These are phyloP conservation scores for Tolypocladium ovalisporum DNA, from an alignment of 2,329 filamentous ascomycete genomes.

Conservation along the genomic window DNA sequence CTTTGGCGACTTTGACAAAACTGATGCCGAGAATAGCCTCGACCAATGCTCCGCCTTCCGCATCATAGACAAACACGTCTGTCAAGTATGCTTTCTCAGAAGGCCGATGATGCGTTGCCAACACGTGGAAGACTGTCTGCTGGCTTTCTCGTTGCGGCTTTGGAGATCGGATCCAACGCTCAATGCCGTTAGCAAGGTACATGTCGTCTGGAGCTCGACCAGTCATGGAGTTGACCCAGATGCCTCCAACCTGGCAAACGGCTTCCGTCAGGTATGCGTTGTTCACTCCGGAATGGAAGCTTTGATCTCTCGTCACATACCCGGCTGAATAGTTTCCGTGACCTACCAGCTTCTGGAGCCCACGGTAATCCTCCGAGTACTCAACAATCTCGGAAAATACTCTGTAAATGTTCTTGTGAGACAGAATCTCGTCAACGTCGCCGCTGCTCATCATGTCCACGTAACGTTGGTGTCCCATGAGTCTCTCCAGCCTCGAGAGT, in stretches of 20 bases:
- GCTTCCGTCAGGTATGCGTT: not conserved
- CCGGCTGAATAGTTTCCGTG: not conserved
- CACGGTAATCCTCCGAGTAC: not conserved
- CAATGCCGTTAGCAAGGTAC: not conserved
- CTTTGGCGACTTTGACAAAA: not conserved
- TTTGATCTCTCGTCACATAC: not conserved
- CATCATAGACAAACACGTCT: not conserved
- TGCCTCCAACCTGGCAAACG: not conserved
- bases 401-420: not conserved
- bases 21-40: not conserved
- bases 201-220: not conserved
- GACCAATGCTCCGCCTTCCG: not conserved
- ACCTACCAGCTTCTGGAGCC: not conserved
- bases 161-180: not conserved
- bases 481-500: conserved; percentile 3
- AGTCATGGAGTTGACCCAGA: not conserved
- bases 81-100: not conserved
- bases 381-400: not conserved
- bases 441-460: conserved; percentile 14
- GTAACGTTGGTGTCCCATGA: conserved; percentile 20
- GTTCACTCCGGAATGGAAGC: not conserved
- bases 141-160: not conserved
- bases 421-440: conserved; percentile 19
- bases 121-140: not conserved
- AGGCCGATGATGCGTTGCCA: not conserved